These are phyloP conservation scores for Acarospora socialis DNA, from an alignment of 2,329 filamentous ascomycete genomes.

Conservation along the genomic window DNA sequence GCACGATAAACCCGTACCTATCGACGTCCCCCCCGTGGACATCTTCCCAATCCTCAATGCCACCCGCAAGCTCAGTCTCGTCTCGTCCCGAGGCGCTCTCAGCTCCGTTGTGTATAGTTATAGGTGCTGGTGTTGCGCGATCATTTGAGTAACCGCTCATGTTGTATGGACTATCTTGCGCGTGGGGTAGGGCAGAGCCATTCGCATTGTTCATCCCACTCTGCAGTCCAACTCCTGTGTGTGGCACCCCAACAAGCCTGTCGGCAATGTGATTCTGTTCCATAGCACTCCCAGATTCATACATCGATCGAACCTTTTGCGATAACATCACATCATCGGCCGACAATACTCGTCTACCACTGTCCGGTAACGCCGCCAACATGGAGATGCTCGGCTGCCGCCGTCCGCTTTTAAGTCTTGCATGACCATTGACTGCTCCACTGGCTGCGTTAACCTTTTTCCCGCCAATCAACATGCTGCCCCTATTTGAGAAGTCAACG, in stretches of 20 bases:
- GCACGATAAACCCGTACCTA: conserved; percentile 50
- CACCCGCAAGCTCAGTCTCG: conserved; percentile 44
- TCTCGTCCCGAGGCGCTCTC: conserved; percentile 32
- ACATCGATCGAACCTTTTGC: conserved; percentile 49
- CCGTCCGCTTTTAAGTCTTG: conserved; percentile 11
- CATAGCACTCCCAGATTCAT: conserved; percentile 13
- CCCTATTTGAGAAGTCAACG: conserved; percentile 45
- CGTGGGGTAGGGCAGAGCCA: too few species aligned
- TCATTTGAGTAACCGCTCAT: too few species aligned
- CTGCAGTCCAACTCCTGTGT: too few species aligned
- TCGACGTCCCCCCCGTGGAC: conserved; percentile 45
- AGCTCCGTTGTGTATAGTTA: conserved; percentile 14
- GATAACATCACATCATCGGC: conserved; percentile 50
- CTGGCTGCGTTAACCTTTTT: conserved; percentile 30
- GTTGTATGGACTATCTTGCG: too few species aligned
- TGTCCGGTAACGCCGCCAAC: conserved; percentile 19
- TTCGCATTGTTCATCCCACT: conserved; percentile 3
- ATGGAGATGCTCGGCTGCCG: conserved; percentile 14
- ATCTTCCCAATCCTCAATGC: conserved; percentile 51
- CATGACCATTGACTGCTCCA: conserved; percentile 9
- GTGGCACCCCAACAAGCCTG: too few species aligned
- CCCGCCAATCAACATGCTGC: conserved; percentile 43
- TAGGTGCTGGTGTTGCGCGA: too few species aligned
- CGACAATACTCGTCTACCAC: conserved; percentile 40
- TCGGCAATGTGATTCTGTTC: too few species aligned